phyloP scores from a whole-genome alignment of 2,329 filamentous ascomycete genomes.

The Dothistroma septosporum region DNA sequence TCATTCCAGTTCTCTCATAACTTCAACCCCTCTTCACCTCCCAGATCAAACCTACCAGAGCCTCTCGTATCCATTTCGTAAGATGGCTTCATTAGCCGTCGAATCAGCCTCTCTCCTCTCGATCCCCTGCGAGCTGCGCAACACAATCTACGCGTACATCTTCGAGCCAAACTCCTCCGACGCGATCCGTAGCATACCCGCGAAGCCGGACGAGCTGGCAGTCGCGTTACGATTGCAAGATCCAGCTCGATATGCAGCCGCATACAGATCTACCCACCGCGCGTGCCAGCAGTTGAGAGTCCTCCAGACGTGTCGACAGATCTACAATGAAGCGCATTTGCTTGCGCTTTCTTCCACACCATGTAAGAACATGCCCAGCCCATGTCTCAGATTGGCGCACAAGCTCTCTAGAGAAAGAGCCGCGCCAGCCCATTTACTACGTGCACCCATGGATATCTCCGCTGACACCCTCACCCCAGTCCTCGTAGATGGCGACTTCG shows the following conservation, averaged over 20 bases:
- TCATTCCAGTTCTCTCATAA: not conserved
- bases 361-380: slow-evolving; percentile 8
- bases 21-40: not conserved
- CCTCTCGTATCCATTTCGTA: not conserved
- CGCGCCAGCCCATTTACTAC: too few species aligned
- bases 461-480: slow-evolving; percentile 10
- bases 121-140: slow-evolving; percentile 30
- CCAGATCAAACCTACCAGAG: not conserved
- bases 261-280: slow-evolving; percentile 8
- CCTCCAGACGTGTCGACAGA: slow-evolving; percentile 26
- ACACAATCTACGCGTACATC: slow-evolving; percentile 29
- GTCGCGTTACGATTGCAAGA: slow-evolving; percentile 16
- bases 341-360: slow-evolving; percentile 30
- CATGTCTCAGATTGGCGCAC: not conserved
- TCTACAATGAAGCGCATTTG: slow-evolving; percentile 31
- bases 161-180: slow-evolving; percentile 19
- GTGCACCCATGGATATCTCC: too few species aligned
- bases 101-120: slow-evolving; percentile 24
- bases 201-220: slow-evolving; percentile 12
- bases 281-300: slow-evolving; percentile 15
- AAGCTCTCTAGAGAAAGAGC: too few species aligned
- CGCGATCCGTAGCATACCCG: not conserved
- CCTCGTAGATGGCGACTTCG: slow-evolving; percentile 24
- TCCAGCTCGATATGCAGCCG: slow-evolving; percentile 5
- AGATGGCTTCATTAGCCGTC: slow-evolving; percentile 3